Evolutionary conservation across 1,139 yeast genomes (phyloP), one percentile per base, ranked within the genome.

Genomic region (Debaryomyces sp.): DNA sequence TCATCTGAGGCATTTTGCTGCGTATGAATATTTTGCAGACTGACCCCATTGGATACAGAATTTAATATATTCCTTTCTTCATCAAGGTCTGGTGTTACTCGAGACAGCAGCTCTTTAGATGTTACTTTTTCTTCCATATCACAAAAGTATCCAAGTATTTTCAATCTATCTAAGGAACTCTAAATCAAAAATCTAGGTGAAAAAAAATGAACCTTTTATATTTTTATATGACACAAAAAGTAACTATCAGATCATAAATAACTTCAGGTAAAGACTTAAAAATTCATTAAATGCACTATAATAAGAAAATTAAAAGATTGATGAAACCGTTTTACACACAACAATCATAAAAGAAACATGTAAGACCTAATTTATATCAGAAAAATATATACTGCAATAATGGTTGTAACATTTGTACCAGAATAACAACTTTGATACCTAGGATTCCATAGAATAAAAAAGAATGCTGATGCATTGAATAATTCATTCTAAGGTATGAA

Each of bases 21-120:
- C 12, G 35, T 5, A 9, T 30, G 26, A 41, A 18, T 22, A 41
- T 41, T 41, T 41, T 41, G 43, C 43, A 30, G 43, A 41, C 36
- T 12, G 17, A 30, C 30, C 22, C 30, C 43, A 27, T 15, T 18
- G 21, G 18, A 18, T 26, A 18, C 37, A 17, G 15, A 18, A 26
- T 29, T 12, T n/a, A 29, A 13, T 30, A 21, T 12, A 22, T 18
- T 22, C 12, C 23, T 35, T 30, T 30, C 43, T 30, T 18, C 26
- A 6, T n/a, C 26, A 26, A 4, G n/a, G 2, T 37, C 30, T n/a
- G 41, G 30, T 18, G 18, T 15, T 37, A 7, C 3, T 37, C 21
- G 17, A 17, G 7, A 18, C n/a, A 22, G 8, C n/a, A 27, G 41
- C 24, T 17, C 27, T 27, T 4, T 13, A 12, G 30, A 12, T 10